phyloP scores from a whole-genome alignment of 306 rosid species.

The Luffa acutangula region DNA sequence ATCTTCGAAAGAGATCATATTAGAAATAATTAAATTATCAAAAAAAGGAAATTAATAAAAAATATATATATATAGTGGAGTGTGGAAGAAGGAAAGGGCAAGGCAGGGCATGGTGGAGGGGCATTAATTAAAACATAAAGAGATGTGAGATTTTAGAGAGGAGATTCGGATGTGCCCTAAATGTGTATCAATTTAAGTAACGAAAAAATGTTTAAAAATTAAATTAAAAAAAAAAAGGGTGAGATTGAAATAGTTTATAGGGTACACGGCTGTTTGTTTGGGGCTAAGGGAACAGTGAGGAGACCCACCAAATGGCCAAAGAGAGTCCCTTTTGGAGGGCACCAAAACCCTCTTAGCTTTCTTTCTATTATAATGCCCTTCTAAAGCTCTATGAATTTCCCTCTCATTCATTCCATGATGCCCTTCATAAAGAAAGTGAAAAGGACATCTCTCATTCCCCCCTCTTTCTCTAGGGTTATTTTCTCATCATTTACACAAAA shows the following conservation, averaged over 20 bases:
- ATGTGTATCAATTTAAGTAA: conserved; percentile 2
- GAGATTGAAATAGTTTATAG: conserved; percentile 5
- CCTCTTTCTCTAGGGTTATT: background rate
- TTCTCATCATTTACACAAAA: background rate
- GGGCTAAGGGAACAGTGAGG: conserved; percentile 85
- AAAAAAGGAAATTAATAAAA: background rate
- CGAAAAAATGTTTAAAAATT: background rate
- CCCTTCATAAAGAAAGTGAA: background rate
- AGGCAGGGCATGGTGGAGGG: background rate
- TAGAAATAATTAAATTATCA: background rate
- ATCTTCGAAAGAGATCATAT: no score
- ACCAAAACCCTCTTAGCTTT: conserved; percentile 34
- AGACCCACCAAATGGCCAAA: conserved; percentile 35
- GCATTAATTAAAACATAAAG: background rate
- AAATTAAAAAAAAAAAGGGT: no score
- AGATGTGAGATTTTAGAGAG: background rate
- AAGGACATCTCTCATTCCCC: background rate
- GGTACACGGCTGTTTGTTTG: conserved; percentile 64
- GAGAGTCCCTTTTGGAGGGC: conserved; percentile 28
- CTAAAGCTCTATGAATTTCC: background rate
- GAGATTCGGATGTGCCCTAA: conserved; percentile 8
- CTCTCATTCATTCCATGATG: background rate
- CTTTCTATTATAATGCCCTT: conserved; percentile 21
- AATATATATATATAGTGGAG: background rate
- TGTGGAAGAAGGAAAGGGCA: conserved; percentile 1